Evolutionary conservation across 306 rosid genomes (phyloP).

Genomic region (Malus sylvestris): DNA sequence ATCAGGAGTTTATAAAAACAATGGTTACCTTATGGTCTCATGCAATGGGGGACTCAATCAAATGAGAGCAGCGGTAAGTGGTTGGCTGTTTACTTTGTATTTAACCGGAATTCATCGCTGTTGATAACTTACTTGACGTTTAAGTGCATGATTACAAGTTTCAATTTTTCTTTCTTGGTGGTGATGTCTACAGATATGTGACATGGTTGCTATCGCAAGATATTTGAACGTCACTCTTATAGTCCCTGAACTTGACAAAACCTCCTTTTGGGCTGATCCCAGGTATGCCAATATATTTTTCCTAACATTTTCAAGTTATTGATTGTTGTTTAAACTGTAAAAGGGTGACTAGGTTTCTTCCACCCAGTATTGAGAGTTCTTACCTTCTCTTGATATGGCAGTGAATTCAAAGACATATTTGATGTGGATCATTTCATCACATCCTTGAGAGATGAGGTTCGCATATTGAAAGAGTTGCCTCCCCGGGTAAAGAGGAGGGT

Average conservation of each 20-base stretch:
- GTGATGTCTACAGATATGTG: conserved; percentile 64
- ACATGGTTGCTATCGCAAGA: conserved; percentile 96
- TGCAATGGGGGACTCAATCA: conserved; percentile 98
- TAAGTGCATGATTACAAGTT: background rate
- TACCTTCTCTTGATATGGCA: conserved; percentile 27
- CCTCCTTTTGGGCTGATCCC: conserved; percentile 99
- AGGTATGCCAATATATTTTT: conserved; percentile 42
- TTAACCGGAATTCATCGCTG: background rate
- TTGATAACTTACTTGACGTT: background rate
- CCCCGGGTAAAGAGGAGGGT: conserved; percentile 78
- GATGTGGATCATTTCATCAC: conserved; percentile 87
- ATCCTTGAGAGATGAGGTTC: conserved; percentile 95
- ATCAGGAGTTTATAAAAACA: conserved; percentile 80
- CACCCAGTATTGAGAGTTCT: background rate
- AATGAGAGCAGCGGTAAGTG: conserved; percentile 97
- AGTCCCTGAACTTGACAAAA: conserved; percentile 85
- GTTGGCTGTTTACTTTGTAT: background rate
- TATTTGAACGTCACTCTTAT: conserved; percentile 84
- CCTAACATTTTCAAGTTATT: background rate
- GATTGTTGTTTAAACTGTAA: background rate
- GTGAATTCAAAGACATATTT: conserved; percentile 92
- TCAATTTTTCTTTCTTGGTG: background rate
- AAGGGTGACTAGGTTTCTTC: conserved; percentile 1
- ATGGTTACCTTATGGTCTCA: conserved; percentile 90
- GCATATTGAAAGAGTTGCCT: conserved; percentile 91